Evolutionary conservation across 768 basidiomycete species (phyloP).

Genomic region (Agrocybe praecox): DNA sequence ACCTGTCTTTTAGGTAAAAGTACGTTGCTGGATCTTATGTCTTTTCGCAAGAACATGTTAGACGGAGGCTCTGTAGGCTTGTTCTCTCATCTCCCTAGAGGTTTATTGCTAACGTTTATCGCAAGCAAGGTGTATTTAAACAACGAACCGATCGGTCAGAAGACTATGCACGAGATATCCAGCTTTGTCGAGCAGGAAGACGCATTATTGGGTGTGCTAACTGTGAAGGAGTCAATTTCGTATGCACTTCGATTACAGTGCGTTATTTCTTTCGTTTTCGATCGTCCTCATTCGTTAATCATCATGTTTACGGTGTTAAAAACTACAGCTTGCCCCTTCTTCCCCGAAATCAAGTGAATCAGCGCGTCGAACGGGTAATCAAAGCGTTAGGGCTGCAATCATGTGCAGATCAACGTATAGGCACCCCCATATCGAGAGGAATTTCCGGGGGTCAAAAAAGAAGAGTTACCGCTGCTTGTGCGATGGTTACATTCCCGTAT

Average conservation of each 20-base stretch:
- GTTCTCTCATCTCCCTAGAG: background rate
- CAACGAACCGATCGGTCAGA: constrained; percentile 24
- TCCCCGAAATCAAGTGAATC: constrained; percentile 33
- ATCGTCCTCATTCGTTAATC: background rate
- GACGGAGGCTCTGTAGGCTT: constrained; percentile 32
- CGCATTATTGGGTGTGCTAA: constrained; percentile 57
- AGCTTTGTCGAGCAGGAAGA: constrained; percentile 66
- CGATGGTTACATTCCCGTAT: constrained; percentile 22
- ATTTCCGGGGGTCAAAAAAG: constrained; percentile 60
- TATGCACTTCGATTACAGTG: constrained; percentile 55
- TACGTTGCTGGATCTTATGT: constrained; percentile 48
- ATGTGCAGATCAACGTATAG: constrained; percentile 53
- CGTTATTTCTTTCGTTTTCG: constrained; percentile 13
- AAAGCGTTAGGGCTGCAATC: constrained; percentile 47
- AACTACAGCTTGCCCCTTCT: constrained; percentile 37
- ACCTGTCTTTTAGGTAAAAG: constrained; percentile 36
- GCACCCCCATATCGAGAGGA: constrained; percentile 59
- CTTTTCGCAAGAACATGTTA: constrained; percentile 34
- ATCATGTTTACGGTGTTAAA: background rate
- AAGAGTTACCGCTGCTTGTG: constrained; percentile 25
- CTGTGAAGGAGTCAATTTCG: constrained; percentile 55
- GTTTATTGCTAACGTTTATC: background rate
- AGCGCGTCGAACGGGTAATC: constrained; percentile 47
- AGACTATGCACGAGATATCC: constrained; percentile 40
- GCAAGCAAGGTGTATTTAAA: constrained; percentile 34